Evolutionary conservation across 2,329 filamentous ascomycete species (phyloP).

Genomic region (Cytospora chrysosperma): DNA sequence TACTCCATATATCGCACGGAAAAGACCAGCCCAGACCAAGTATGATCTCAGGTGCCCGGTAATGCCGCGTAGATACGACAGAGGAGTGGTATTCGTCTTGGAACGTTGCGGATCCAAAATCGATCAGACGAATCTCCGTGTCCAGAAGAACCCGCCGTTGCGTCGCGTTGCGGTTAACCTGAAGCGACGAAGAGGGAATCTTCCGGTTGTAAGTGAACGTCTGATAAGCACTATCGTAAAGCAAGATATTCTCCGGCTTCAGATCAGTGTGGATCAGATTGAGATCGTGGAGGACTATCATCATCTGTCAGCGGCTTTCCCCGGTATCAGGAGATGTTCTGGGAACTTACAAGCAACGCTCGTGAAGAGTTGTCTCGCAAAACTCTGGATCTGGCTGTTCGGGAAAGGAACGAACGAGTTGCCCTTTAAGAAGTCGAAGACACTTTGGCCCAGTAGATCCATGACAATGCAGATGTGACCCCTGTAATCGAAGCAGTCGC

Average conservation of each 20-base stretch:
- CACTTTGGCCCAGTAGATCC: slow-evolving; percentile 83
- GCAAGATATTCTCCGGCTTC: slow-evolving; percentile 69
- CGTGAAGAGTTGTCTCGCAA: slow-evolving; percentile 94
- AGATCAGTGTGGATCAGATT: slow-evolving; percentile 92
- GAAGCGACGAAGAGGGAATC: slow-evolving; percentile 65
- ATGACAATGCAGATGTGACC: slow-evolving; percentile 90
- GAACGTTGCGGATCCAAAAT: slow-evolving; percentile 71
- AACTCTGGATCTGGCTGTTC: slow-evolving; percentile 96
- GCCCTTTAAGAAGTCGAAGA: slow-evolving; percentile 96
- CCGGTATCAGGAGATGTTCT: background rate
- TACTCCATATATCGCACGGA: slow-evolving; percentile 73
- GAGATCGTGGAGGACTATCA: slow-evolving; percentile 84
- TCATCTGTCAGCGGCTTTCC: slow-evolving; percentile 28
- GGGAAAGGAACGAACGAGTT: slow-evolving; percentile 96
- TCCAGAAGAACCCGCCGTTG: slow-evolving; percentile 65
- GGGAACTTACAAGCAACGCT: slow-evolving; percentile 85
- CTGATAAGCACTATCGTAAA: slow-evolving; percentile 64
- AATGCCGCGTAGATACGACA: slow-evolving; percentile 68
- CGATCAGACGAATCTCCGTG: slow-evolving; percentile 68
- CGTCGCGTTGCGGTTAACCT: slow-evolving; percentile 58
- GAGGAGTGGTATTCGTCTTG: slow-evolving; percentile 73
- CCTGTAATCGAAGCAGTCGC: slow-evolving; percentile 95
- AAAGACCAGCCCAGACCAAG: slow-evolving; percentile 70
- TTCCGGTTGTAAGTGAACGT: slow-evolving; percentile 70
- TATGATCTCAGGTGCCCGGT: slow-evolving; percentile 67